Evolutionary conservation across 192 early-diverging fungal species (phyloP), one percentile per base, ranked within the genome.

Genomic region (Entomortierella chlamydospora): DNA sequence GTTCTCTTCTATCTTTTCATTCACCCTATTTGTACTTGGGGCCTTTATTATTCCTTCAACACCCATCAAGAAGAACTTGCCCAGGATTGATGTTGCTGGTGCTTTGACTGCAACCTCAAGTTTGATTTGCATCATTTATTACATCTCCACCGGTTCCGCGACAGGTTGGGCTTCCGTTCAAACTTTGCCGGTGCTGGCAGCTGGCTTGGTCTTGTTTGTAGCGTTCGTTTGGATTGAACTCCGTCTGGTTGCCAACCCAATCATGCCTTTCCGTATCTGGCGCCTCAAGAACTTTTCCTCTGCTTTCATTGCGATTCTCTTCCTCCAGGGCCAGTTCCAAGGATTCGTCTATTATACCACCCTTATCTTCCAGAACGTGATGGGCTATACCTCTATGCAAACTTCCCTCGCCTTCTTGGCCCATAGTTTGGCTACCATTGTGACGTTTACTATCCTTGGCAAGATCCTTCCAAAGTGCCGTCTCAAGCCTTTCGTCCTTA

Each of bases 211-310:
- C 15, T 45, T 84, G 29, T n/a, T 84, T 18, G 76, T 28, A 7
- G 20, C 37, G 23, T 87, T 87, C 60, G 22, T 83, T 22, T 77
- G 78, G 68, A 51, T 84, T n/a, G 77, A 71, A 37, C 15, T 70
- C 3, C 63, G 66, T 2, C 63, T 62, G 51, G 70, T 72, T 18
- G 30, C 12, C 13, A 49, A 73, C 23, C 85, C 85, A 0, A 74
- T 87, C 23, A 81, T 87, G 77, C 85, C 80, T 0, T 73, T 77
- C 20, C 60, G 61, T 4, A 83, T 82, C 73, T 87, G 85, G 85
- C 66, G 59, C 29, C 78, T 81, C 26, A 55, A 59, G n/a, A 84
- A 83, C 47, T 87, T 87, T 63, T 73, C 85, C 7, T 71, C 81
- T 0, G 73, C 85, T 9, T 87, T 87, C 43, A 61, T 76, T 13